Evolutionary conservation across 768 basidiomycete genomes (phyloP).

Genomic region (Hygrocybe punicea): DNA sequence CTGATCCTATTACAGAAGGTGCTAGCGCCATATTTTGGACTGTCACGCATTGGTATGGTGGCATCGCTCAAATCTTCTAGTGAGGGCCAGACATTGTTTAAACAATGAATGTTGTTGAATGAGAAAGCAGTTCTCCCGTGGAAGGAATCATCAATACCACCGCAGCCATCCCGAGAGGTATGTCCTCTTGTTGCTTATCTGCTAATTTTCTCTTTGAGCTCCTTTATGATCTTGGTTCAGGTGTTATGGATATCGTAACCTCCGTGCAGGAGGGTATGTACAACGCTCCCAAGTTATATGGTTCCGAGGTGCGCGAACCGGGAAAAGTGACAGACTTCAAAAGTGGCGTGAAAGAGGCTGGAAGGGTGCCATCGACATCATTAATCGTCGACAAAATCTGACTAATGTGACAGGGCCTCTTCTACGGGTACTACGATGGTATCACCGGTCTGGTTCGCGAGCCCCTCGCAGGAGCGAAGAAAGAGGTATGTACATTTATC

Average conservation of each 20-base stretch:
- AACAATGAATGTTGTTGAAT: not conserved
- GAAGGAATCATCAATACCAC: conserved; percentile 47
- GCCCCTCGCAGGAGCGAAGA: conserved; percentile 32
- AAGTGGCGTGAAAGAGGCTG: conserved; percentile 47
- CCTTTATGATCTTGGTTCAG: too few relatives aligned
- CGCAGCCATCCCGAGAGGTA: conserved; percentile 47
- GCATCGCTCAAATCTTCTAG: conserved; percentile 50
- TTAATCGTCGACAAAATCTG: not conserved
- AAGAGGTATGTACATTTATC: conserved; percentile 20
- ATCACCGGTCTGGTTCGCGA: conserved; percentile 35
- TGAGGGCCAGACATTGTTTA: conserved; percentile 14
- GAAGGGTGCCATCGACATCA: conserved; percentile 33
- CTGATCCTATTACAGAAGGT: conserved; percentile 45
- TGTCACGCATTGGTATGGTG: conserved; percentile 45
- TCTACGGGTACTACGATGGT: conserved; percentile 38
- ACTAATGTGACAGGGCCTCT: conserved; percentile 20
- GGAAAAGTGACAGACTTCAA: conserved; percentile 44
- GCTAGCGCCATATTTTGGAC: conserved; percentile 49
- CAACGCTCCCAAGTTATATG: conserved; percentile 41
- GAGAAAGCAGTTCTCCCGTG: conserved; percentile 31
- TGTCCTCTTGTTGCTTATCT: conserved; percentile 3
- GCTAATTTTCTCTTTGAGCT: not conserved
- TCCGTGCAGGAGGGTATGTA: conserved; percentile 46
- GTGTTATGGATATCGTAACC: conserved; percentile 41
- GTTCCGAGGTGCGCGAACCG: conserved; percentile 39